Evolutionary conservation across 305 asterid genomes (phyloP), one percentile per base, ranked within the genome.

Genomic region (Ilex paraguariensis): DNA sequence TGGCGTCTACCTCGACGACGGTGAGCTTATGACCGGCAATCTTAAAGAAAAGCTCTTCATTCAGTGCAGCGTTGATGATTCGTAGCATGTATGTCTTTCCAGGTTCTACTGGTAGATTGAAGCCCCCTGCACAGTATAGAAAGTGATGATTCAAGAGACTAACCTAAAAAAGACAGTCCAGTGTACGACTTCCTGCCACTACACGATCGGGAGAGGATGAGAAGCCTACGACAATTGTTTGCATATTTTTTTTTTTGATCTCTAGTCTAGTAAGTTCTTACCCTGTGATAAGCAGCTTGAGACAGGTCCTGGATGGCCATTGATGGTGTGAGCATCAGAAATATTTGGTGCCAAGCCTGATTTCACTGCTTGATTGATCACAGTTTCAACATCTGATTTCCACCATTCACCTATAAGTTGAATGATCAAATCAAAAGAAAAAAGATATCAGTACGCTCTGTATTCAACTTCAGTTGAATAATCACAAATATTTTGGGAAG

Each of bases 261-360:
- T 36, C 6, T 36, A 5, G 42, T 36, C 7, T 4, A 36, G 42
- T 36, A 3, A 0, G 6, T 8, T 36, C 8, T 31, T 71, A 82
- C 91, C 87, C 63, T 69, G 66, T n/a, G 72, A 75, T 0, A 44
- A 16, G 57, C 90, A 85, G 66, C 65, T 79, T 13, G 80, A 70
- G 21, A 67, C 57, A 6, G 83, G 72, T 6, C 88, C 85, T 0
- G 90, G 72, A 62, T 71, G 75, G 31, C 90, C 95, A 15, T 87
- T 87, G 68, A 87, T 82, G 0, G 95, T 84, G 59, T 82, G 70
- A 64, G 95, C 88, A 79, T 87, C 85, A 3, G 95, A 87, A 28
- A 83, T 77, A 48, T 82, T 78, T 10, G 90, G 90, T 1, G 85
- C 73, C 52, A 65, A 53, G 10, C 93, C 95, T 4, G 68, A 70